A percentile compares a stretch with the other conserved stretches of the same genome.
Evolutionary conservation across 2,329 filamentous ascomycete species (phyloP).

Genomic region (Pseudogymnoascus sp.): DNA sequence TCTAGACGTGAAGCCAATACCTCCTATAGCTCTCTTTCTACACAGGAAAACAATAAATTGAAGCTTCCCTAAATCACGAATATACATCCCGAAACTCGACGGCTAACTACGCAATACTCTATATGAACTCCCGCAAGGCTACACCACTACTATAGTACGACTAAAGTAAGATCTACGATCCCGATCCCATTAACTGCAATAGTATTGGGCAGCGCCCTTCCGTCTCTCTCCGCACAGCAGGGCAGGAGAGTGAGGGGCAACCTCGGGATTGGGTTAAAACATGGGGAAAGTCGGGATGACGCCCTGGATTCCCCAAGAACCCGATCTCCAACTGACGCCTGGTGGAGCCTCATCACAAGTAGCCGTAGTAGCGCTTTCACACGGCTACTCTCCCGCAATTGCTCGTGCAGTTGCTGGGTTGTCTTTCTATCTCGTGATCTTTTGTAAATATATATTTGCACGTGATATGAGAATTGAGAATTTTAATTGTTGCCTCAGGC

Average conservation of each 20-base stretch:
- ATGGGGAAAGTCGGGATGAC: slow-evolving; percentile 1
- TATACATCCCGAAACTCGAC: background rate
- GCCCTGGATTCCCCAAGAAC: background rate
- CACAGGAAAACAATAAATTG: background rate
- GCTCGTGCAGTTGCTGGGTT: background rate
- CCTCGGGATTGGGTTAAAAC: background rate
- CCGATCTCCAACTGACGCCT: background rate
- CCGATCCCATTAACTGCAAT: slow-evolving; percentile 1
- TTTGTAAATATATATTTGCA: background rate
- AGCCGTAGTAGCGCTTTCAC: background rate
- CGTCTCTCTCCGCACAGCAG: background rate
- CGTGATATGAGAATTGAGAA: background rate
- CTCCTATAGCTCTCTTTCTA: background rate
- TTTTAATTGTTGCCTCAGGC: background rate
- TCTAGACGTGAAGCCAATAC: background rate
- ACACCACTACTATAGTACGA: background rate
- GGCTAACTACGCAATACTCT: slow-evolving; percentile 1
- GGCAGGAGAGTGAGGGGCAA: background rate
- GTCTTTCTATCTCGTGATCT: background rate
- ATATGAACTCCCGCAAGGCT: background rate
- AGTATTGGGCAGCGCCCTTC: background rate
- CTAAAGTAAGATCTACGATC: background rate
- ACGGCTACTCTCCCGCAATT: background rate
- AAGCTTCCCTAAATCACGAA: background rate
- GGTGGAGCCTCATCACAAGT: background rate